A percentile compares a stretch with the other conserved stretches of the same genome.
Evolutionary conservation across 2,329 filamentous ascomycete genomes (phyloP).

Genomic region (Blumeria graminis): DNA sequence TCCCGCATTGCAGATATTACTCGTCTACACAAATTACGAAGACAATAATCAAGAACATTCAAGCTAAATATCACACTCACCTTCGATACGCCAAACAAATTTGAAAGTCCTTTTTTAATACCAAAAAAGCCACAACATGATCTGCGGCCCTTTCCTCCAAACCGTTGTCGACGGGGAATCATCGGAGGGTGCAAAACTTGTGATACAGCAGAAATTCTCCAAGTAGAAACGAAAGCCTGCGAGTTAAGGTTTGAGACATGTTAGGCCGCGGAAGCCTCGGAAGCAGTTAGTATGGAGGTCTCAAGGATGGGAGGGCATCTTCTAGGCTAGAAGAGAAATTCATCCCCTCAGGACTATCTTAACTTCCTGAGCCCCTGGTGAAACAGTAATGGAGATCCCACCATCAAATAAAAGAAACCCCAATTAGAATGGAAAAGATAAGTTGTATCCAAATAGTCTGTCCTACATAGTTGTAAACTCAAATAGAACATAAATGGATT

Average conservation of each 20-base stretch:
- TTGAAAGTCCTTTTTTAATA: not conserved
- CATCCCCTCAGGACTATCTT: no score
- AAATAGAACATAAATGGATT: no score
- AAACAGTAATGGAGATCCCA: no score
- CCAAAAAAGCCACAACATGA: not conserved
- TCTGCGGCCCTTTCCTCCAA: not conserved
- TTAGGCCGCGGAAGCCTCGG: not conserved
- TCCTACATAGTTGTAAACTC: no score
- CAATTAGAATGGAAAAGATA: no score
- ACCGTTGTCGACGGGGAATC: not conserved
- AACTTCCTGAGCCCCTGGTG: no score
- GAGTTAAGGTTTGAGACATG: not conserved
- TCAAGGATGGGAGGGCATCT: not conserved
- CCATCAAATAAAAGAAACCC: no score
- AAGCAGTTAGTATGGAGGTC: not conserved
- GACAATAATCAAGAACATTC: not conserved
- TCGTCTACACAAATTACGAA: not conserved
- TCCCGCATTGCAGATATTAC: not conserved
- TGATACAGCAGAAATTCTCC: not conserved
- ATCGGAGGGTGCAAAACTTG: not conserved
- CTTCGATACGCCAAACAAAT: not conserved
- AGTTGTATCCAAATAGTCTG: no score
- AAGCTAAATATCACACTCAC: not conserved
- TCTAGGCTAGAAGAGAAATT: no score
- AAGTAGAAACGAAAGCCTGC: not conserved